Evolutionary conservation across 176 grass and related monocot genomes (phyloP), one percentile per base, ranked within the genome.

Genomic region (sorghum (Sorghum bicolor)): DNA sequence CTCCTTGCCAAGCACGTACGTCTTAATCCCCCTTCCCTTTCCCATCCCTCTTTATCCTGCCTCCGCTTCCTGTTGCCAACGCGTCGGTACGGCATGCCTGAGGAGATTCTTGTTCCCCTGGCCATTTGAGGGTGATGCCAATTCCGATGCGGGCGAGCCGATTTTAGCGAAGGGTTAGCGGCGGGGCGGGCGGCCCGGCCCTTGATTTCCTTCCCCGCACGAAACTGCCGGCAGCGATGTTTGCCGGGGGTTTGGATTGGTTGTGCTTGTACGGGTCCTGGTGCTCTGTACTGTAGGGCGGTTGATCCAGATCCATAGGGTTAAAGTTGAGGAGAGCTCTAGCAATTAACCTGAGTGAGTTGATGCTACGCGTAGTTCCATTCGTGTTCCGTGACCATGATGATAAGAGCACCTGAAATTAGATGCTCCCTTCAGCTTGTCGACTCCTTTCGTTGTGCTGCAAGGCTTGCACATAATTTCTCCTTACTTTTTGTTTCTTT

Each of bases 1-100:
- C 93, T 98, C 83, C 91, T 98, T 47, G 93, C 96, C 57, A 94
- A 98, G 77, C 96, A 98, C 37, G 96, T 98, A 85, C 73, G 72
- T 25, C 4, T 10, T 3, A 25, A 26, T 26, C 5, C 0, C 16
- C 13, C 8, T 5, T 6, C 39, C 77, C 28, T 1, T 3, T 16
- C 9, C 13, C 30, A 28, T 5, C 33, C 10, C 52, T 11, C 52
- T 11, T 37, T 17, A 53, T n/a, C 4, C 1, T 5, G 5, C n/a
- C 6, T 41, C 9, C 32, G 50, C 30, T 82, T 63, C 10, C 5
- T 47, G 26, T 5, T 1, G 8, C 40, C 17, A 26, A 72, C 31
- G 7, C 41, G 8, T 75, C 20, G 30, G 40, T 31, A 3, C 17
- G 32, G 41, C 26, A 0, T 32, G 52, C 3, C 11, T 30, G 7